Conservation (phyloP, 768 basidiomycete genomes). For the Termitomyces sp. region DNA sequence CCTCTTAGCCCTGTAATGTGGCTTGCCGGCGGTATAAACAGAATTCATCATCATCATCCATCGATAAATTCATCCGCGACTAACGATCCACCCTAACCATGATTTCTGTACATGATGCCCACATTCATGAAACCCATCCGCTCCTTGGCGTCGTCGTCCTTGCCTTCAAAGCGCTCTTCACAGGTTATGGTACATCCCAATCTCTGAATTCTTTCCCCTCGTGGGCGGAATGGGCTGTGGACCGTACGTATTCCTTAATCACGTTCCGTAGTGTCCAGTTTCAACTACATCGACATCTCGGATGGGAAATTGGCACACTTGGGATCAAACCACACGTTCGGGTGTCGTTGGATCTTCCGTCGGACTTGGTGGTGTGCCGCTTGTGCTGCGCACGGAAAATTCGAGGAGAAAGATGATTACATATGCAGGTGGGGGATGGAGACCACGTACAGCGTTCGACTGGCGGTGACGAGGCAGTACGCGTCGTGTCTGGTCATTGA, state of each 20-base stretch:
- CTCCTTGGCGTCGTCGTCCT: constrained; percentile 68
- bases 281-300: constrained; percentile 47
- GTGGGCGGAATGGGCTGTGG: constrained; percentile 68
- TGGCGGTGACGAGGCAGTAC: constrained; percentile 36
- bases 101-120: constrained; percentile 58
- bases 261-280: constrained; percentile 64
- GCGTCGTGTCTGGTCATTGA: constrained; percentile 32
- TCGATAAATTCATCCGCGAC: constrained; percentile 64
- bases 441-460: constrained; percentile 24
- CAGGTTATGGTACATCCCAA: constrained; percentile 36
- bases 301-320: constrained; percentile 69
- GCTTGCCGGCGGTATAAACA: no score
- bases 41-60: no score
- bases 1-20: no score
- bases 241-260: constrained; percentile 54
- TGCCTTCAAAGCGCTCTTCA: constrained; percentile 38
- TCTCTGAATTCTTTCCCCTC: constrained; percentile 56
- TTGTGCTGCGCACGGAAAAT: constrained; percentile 32
- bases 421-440: constrained; percentile 26
- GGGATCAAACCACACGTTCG: constrained; percentile 35
- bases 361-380: constrained; percentile 31
- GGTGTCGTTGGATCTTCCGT: constrained; percentile 20
- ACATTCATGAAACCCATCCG: constrained; percentile 55
- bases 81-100: constrained; percentile 55
- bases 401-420: constrained; percentile 31